Percentiles rank a stretch among this genome's conserved stretches.
phyloP scores from a whole-genome alignment of 1,284 basidiomycete genomes.

The Moesziomyces globuligerus region DNA sequence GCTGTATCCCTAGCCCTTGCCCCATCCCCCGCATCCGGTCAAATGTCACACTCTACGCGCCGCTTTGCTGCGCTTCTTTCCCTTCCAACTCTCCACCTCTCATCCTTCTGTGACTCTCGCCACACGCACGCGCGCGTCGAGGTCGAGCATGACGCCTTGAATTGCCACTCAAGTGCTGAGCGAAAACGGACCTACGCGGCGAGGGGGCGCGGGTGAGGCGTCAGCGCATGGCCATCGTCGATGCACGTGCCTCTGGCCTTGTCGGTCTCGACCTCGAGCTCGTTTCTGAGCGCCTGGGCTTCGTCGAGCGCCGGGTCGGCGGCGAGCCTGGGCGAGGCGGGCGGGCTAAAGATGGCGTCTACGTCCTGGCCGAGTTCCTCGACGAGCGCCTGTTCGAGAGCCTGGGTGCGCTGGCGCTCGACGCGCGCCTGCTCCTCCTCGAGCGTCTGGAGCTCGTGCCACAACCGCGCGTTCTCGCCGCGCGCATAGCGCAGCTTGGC shows the following conservation, averaged over 20 bases:
- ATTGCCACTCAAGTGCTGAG: too few relatives aligned
- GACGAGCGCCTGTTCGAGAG: slow-evolving; percentile 51
- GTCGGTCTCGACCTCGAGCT: slow-evolving; percentile 7
- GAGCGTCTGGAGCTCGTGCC: slow-evolving; percentile 17
- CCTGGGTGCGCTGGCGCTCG: slow-evolving; percentile 17
- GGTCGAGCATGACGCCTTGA: too few relatives aligned
- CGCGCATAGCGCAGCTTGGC: slow-evolving; percentile 50
- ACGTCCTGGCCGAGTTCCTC: slow-evolving; percentile 49
- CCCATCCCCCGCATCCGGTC: too few relatives aligned
- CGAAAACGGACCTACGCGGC: too few relatives aligned
- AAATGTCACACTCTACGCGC: too few relatives aligned
- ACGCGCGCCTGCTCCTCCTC: slow-evolving; percentile 24
- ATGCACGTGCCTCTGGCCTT: slow-evolving; percentile 10
- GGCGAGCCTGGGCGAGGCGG: slow-evolving; percentile 25
- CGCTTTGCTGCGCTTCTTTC: too few relatives aligned
- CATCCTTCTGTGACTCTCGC: too few relatives aligned
- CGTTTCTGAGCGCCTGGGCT: slow-evolving; percentile 6
- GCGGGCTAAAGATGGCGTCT: slow-evolving; percentile 56
- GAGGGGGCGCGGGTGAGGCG: too few relatives aligned
- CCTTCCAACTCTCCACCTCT: too few relatives aligned
- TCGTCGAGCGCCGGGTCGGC: not conserved
- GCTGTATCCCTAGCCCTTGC: too few relatives aligned
- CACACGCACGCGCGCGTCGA: too few relatives aligned
- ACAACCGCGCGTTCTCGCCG: slow-evolving; percentile 45
- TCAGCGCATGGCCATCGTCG: slow-evolving; percentile 3